A percentile compares a stretch with the other conserved stretches of the same genome.
These are phyloP conservation scores for Claviceps quebecensis DNA, from an alignment of 2,329 filamentous ascomycete genomes.

Conservation along the genomic window DNA sequence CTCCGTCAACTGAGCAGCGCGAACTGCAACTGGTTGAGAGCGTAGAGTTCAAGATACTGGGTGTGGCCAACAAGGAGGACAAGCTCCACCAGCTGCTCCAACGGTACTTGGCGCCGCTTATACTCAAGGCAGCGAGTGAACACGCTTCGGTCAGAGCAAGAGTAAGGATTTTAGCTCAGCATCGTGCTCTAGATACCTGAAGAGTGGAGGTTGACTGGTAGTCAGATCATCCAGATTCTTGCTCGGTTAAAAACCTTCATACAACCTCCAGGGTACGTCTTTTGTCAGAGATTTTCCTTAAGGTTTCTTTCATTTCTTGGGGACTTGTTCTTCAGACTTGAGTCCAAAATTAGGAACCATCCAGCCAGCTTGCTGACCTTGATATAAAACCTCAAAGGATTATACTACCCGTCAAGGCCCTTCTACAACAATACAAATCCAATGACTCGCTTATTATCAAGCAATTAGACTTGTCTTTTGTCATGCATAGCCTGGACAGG, in stretches of 20 bases:
- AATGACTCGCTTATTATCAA: constrained; percentile 60
- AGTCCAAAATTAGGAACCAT: not conserved
- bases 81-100: constrained; percentile 69
- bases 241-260: constrained; percentile 41
- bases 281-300: not conserved
- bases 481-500: constrained; percentile 60
- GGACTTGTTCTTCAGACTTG: not conserved
- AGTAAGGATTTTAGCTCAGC: constrained; percentile 23
- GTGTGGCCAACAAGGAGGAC: constrained; percentile 66
- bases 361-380: constrained; percentile 1
- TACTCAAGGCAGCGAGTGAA: constrained; percentile 77
- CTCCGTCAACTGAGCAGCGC: constrained; percentile 40
- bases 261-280: constrained; percentile 32
- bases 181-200: not conserved
- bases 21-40: constrained; percentile 75
- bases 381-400: constrained; percentile 30
- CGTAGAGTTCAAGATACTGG: constrained; percentile 68
- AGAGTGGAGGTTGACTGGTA: not conserved
- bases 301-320: not conserved
- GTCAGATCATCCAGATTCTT: constrained; percentile 36
- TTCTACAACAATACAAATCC: constrained; percentile 81
- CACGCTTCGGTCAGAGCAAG: constrained; percentile 69
- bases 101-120: constrained; percentile 64
- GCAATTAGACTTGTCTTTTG: constrained; percentile 78
- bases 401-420: constrained; percentile 66